A percentile compares a stretch with the other conserved stretches of the same genome.
phyloP scores from a whole-genome alignment of 2,329 filamentous ascomycete species.

The Nemania serpens region DNA sequence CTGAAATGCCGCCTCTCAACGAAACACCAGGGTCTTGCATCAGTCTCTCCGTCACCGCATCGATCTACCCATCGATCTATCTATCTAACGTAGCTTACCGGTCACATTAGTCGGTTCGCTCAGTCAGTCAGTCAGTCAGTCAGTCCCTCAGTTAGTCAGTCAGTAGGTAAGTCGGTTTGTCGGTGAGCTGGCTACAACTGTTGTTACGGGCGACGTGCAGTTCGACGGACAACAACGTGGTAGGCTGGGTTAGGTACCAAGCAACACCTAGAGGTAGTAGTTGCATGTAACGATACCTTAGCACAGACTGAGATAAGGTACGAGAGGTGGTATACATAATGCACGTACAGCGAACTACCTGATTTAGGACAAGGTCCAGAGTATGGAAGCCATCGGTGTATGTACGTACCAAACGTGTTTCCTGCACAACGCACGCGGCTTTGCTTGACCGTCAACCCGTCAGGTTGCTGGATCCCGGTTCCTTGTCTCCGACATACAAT shows the following conservation, averaged over 20 bases:
- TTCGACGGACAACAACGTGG: conserved; percentile 27
- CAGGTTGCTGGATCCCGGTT: conserved; percentile 23
- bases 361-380: conserved; percentile 21
- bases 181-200: conserved; percentile 27
- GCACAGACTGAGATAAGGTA: conserved; percentile 17
- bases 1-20: not conserved
- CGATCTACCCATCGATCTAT: not conserved
- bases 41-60: conserved; percentile 16
- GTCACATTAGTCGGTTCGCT: not conserved
- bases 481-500: conserved; percentile 24
- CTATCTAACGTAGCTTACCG: no score
- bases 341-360: conserved; percentile 15
- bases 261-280: conserved; percentile 7
- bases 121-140: not conserved
- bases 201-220: conserved; percentile 24
- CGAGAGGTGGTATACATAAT: conserved; percentile 16
- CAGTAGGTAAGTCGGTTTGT: conserved; percentile 13
- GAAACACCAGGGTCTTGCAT: not conserved
- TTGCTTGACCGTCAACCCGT: conserved; percentile 28
- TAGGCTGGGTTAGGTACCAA: conserved; percentile 29
- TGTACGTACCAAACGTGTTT: conserved; percentile 26
- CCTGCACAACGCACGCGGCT: conserved; percentile 27
- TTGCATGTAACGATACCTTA: conserved; percentile 29
- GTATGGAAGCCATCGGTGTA: conserved; percentile 23
- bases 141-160: not conserved